phyloP scores from a whole-genome alignment of 2,329 filamentous ascomycete genomes.

The Exophiala calicioides region DNA sequence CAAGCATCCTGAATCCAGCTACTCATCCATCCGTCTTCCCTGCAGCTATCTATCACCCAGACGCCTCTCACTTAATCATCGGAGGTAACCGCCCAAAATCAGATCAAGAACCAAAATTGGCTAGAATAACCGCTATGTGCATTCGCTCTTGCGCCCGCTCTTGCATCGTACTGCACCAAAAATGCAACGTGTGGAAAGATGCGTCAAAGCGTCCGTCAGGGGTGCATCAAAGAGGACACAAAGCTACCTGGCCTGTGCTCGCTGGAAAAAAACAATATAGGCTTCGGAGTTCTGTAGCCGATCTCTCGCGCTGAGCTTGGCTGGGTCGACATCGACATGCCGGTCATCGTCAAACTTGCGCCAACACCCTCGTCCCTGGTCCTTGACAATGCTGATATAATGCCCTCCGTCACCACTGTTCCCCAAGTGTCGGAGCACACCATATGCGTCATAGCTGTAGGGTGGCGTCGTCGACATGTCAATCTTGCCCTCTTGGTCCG shows the following conservation, averaged over 20 bases:
- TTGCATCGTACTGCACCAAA: background rate
- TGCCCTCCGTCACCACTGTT: slow-evolving; percentile 70
- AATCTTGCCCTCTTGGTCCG: slow-evolving; percentile 35
- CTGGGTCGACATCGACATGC: slow-evolving; percentile 59
- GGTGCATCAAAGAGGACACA: no score
- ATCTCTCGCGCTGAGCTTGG: slow-evolving; percentile 49
- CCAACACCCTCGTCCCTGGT: slow-evolving; percentile 60
- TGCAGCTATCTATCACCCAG: no score
- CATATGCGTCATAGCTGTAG: slow-evolving; percentile 82
- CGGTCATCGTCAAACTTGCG: slow-evolving; percentile 62
- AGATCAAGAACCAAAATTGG: no score
- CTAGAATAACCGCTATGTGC: background rate
- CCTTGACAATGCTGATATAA: slow-evolving; percentile 72
- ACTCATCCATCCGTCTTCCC: no score
- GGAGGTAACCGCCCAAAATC: no score
- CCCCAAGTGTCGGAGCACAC: slow-evolving; percentile 76
- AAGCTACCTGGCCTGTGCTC: slow-evolving; percentile 42
- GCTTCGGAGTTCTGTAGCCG: slow-evolving; percentile 63
- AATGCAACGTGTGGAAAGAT: background rate
- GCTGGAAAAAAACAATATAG: slow-evolving; percentile 66
- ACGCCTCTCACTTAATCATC: no score
- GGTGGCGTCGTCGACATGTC: slow-evolving; percentile 48
- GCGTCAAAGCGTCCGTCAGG: background rate
- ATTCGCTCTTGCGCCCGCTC: background rate
- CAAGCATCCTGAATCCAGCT: no score